Conservation (phyloP, 2,329 filamentous ascomycete genomes). For the Clarireedia homoeocarpa region DNA sequence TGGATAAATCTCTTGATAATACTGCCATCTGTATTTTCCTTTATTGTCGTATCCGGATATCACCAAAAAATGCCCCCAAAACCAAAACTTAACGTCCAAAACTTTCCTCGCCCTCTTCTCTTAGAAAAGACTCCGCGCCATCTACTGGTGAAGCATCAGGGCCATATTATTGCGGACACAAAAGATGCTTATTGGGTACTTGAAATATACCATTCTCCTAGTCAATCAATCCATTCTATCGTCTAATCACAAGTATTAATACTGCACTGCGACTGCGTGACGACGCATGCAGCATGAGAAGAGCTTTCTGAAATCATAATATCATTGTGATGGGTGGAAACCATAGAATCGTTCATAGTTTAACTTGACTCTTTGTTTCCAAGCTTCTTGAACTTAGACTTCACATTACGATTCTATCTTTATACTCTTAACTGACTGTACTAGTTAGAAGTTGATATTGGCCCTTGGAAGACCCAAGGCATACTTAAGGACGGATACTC, state of each 20-base stretch:
- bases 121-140: slow-evolving; percentile 47
- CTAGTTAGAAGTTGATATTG: no score
- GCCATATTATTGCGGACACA: slow-evolving; percentile 48
- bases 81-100: slow-evolving; percentile 45
- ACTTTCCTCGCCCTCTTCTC: slow-evolving; percentile 50
- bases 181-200: slow-evolving; percentile 53
- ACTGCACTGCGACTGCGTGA: no score
- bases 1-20: not conserved
- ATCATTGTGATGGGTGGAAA: no score
- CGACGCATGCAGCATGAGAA: no score
- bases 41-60: not conserved
- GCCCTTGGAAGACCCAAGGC: no score
- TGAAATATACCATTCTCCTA: slow-evolving; percentile 55
- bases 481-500: no score
- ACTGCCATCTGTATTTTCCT: not conserved
- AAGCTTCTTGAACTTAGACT: no score
- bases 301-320: no score
- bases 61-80: slow-evolving; percentile 32
- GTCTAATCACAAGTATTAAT: slow-evolving; percentile 2
- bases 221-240: slow-evolving; percentile 26
- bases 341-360: no score
- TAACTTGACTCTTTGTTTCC: no score
- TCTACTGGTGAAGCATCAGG: slow-evolving; percentile 48
- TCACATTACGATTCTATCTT: no score
- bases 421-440: no score